Base-by-base conservation (phyloP, 2,329 filamentous ascomycete species). In the Harringtonia lauricola region DNA sequence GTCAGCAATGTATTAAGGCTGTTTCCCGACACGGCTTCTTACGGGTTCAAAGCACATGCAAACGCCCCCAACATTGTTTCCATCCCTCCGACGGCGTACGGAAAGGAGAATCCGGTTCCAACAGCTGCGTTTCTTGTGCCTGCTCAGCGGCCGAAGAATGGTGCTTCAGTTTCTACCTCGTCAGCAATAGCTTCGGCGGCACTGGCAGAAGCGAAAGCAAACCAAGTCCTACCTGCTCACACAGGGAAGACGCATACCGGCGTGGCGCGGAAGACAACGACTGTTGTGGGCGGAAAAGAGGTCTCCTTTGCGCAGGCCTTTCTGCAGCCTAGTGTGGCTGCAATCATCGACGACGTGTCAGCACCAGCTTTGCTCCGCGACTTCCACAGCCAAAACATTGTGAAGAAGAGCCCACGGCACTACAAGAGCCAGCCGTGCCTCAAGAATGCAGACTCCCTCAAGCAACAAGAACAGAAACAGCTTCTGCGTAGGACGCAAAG, bases 1-100 rank as follows among this genome's bases (percentile, higher is more conserved):
- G 74, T 92, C 49, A 92, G 84, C 68, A 90, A 89, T 57, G 79
- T 72, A 37, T 57, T 69, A 34, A 64, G 66, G 48, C 58, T 60
- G 26, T 35, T 47, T 19, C 47, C 50, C 22, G 56, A 64, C 40
- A 52, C 61, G 26, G 55, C 49, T 9, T 43, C 30, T 15, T 46
- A 49, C 19, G 38, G 44, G 43, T 70, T 67, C 48, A 51, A 48
- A 49, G 44, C 51, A 54, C 59, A 59, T 46, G 35, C 12, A 2
- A 14, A 6, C 15, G 15, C 31, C 9, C 29, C 33, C 18, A 42
- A 13, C 3, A 14, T 36, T 12, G 43, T 43, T 3, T 35, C 43
- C 44, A 22, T 57, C 55, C 38, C 52, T 49, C 18, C 41, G 10
- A 39, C 48, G 26, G 50, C 45, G 26, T 40, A 48, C 21, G 52